These are phyloP conservation scores for Pulveroboletus sp. DNA, from an alignment of 768 basidiomycete species.

Conservation along the genomic window DNA sequence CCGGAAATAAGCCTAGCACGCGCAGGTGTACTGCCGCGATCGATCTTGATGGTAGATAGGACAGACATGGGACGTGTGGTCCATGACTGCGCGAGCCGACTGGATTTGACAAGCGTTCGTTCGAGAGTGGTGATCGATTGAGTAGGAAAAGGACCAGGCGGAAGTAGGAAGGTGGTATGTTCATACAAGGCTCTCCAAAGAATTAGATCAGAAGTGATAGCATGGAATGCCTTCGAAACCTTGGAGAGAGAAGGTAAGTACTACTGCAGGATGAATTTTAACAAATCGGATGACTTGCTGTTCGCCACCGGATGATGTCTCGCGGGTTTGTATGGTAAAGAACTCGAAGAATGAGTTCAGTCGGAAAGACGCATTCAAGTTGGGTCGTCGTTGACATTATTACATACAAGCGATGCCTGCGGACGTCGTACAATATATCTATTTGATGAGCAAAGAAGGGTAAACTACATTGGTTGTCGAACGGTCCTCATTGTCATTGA, in stretches of 20 bases:
- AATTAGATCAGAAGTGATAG: neutral
- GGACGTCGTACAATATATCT: too few relatives aligned
- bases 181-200: slow-evolving; percentile 4
- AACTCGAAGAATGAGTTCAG: neutral
- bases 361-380: neutral
- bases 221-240: slow-evolving; percentile 5
- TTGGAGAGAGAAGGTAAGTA: too few relatives aligned
- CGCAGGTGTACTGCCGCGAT: neutral
- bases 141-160: neutral
- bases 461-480: too few relatives aligned
- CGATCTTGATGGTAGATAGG: neutral
- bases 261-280: neutral
- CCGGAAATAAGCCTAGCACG: neutral
- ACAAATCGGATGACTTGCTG: neutral
- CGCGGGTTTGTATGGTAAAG: neutral
- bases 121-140: neutral
- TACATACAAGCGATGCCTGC: too few relatives aligned
- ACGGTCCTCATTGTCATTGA: too few relatives aligned
- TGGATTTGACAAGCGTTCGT: neutral
- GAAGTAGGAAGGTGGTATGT: neutral
- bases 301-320: slow-evolving; percentile 1
- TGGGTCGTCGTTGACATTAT: too few relatives aligned
- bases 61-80: neutral
- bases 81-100: slow-evolving; percentile 1
- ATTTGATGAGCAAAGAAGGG: too few relatives aligned